Evolutionary conservation across 192 early-diverging fungal species (phyloP), one percentile per base, ranked within the genome.

Genomic region (Mortierella alpina): DNA sequence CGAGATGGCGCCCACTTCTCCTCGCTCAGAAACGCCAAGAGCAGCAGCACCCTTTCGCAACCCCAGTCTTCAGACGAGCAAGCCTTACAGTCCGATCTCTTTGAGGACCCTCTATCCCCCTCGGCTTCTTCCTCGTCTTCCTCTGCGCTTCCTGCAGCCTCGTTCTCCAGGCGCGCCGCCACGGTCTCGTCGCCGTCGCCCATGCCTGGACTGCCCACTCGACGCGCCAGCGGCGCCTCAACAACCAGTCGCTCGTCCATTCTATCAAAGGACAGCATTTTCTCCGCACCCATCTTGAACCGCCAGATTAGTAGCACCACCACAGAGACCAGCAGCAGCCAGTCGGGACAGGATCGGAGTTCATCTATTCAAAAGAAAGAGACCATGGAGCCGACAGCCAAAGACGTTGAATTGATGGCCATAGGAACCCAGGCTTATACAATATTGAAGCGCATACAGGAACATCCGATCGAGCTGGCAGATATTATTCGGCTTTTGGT

Each of bases 401-500:
- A 72, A 39, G 76, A 79, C 42, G 76, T 79, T 14, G 14, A 68
- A 5, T 51, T 79, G 59, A 79, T 79, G 76, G 68, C 76, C 1
- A 52, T 61, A 40, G 76, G 76, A n/a, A 79, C 76, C 6, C 69
- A 72, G 49, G 76, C 76, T 8, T 79, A 71, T 48, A 39, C 62
- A 6, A 55, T 79, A 59, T 15, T 79, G 45, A 79, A 79, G 44
- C 63, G 69, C 31, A 79, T 79, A 7, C 76, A 79, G 41, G 76
- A 79, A 14, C 76, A 79, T 49, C 76, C 76, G 5, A 79, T 79
- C n/a, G 76, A 79, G 23, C 69, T 79, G 2, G 76, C 76, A 53
- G 76, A 79, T 31, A 79, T 79, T 15, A 79, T 79, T 45, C 68
- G 76, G 6, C 48, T 79, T 15, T 42, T 79, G 12, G 76, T 79